phyloP scores from a whole-genome alignment of 768 basidiomycete genomes.

The Mycena vulgaris region DNA sequence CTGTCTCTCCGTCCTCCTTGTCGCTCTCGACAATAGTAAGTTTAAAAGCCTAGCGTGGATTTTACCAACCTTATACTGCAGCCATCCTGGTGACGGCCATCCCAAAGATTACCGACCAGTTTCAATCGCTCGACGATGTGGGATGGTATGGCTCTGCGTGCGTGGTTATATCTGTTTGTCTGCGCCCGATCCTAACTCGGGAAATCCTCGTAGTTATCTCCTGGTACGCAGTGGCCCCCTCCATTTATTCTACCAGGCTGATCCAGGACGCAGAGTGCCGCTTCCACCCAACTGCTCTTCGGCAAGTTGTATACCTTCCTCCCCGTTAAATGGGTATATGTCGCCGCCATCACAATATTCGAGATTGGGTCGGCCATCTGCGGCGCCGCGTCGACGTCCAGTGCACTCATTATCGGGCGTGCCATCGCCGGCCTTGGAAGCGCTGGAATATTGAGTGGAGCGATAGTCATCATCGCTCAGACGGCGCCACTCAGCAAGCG shows the following conservation, averaged over 20 bases:
- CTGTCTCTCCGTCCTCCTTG: background rate
- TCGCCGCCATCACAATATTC: conserved; percentile 51
- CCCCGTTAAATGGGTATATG: conserved; percentile 35
- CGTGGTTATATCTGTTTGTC: too few species aligned
- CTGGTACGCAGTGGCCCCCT: background rate
- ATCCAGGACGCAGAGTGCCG: background rate
- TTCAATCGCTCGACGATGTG: conserved; percentile 44
- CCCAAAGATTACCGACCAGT: conserved; percentile 25
- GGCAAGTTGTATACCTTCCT: conserved; percentile 42
- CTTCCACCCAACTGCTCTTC: conserved; percentile 24
- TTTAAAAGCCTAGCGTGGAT: background rate
- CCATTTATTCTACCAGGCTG: background rate
- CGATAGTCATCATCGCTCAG: conserved; percentile 45
- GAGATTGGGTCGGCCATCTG: conserved; percentile 63
- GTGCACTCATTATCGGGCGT: conserved; percentile 57
- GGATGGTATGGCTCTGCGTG: conserved; percentile 23
- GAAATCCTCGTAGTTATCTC: conserved; percentile 3
- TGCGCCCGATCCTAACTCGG: too few species aligned
- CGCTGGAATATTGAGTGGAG: conserved; percentile 48
- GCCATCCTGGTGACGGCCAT: background rate
- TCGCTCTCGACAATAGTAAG: background rate
- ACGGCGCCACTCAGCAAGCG: conserved; percentile 48
- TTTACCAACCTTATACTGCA: background rate
- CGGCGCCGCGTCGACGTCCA: conserved; percentile 49
- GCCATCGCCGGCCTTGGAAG: conserved; percentile 63